Evolutionary conservation across 352 stramenopile genomes (phyloP), one percentile per base, ranked within the genome.

Genomic region (Phytophthora aleatoria): DNA sequence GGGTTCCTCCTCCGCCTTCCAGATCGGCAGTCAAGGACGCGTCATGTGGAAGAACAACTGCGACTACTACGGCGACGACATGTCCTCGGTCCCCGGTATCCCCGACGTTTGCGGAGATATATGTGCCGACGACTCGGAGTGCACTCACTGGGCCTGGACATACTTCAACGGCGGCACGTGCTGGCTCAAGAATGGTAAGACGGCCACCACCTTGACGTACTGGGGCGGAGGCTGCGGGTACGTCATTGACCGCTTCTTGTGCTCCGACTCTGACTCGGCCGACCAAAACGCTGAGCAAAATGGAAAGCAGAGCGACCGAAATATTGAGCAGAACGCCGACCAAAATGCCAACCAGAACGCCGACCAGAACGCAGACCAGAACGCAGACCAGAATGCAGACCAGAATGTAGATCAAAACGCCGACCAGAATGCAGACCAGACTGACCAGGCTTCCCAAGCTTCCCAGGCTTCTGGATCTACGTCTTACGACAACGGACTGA

Each of bases 1-100:
- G 12, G n/a, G 26, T 13, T 48, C 30, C 31, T 67, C 49, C 13
- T 36, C 54, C 1, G 57, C 64, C 12, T 79, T 80, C 47, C 33
- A 77, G 27, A 52, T 61, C 43, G 74, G 74, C 28, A 77, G 63
- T 53, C 58, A 76, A 57, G 61, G 57, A 26, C 74, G 71, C 31
- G 68, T 82, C 30, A 82, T 80, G 74, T 80, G 74, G 71, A 64
- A 76, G 33, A 69, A 71, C 65, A 67, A 80, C 55, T 82, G 74
- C 64, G 74, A 82, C 58, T 80, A 64, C 64, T 68, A 74, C 64
- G 74, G 74, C 36, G 35, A 56, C 28, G 74, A 82, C 49, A 56
- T 69, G 28, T 64, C 63, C 30, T 60, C 44, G 6, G 57, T 69
- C 13, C 44, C 15, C 3, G 74, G 51, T 27, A 77, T 78, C 61